phyloP scores from a whole-genome alignment of 495 filamentous ascomycete genomes.

The Trichoderma virens region DNA sequence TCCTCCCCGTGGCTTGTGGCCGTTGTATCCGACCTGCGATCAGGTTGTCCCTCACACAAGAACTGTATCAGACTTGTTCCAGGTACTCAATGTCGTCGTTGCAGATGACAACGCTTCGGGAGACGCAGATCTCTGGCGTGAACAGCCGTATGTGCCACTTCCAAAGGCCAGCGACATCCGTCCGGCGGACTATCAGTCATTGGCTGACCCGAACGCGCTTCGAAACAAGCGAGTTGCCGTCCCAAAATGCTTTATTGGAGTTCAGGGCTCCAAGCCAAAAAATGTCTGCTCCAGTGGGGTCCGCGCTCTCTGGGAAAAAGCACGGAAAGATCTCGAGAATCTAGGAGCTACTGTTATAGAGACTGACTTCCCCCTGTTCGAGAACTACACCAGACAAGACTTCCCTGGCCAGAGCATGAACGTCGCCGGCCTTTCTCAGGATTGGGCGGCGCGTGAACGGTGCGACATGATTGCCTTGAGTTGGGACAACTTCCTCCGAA shows the following conservation, averaged over 20 bases:
- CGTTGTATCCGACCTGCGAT: conserved; percentile 29
- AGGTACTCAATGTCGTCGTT: conserved; percentile 20
- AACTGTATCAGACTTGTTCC: conserved; percentile 25
- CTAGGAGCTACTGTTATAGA: conserved; percentile 25
- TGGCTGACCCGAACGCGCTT: conserved; percentile 14
- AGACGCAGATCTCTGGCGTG: conserved; percentile 27
- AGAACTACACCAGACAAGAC: conserved; percentile 23
- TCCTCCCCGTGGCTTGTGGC: conserved; percentile 28
- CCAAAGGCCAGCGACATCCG: conserved; percentile 9
- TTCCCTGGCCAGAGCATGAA: neutral
- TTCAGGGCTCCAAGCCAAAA: conserved; percentile 17
- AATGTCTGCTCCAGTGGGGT: conserved; percentile 14
- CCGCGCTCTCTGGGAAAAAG: conserved; percentile 22
- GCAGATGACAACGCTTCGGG: conserved; percentile 16
- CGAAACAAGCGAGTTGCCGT: conserved; percentile 24
- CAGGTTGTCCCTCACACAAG: conserved; percentile 25
- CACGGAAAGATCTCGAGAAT: conserved; percentile 18
- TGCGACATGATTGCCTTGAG: conserved; percentile 22
- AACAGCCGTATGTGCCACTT: conserved; percentile 22
- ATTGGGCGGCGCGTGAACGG: conserved; percentile 24
- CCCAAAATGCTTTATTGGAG: conserved; percentile 25
- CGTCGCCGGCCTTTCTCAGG: conserved; percentile 3
- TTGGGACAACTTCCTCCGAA: conserved; percentile 28
- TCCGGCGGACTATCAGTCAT: neutral
- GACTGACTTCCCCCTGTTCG: conserved; percentile 28